Percentiles rank a stretch among this genome's conserved stretches.
phyloP scores from a whole-genome alignment of 179 eudicot genomes.

The Dionaea muscipula region DNA sequence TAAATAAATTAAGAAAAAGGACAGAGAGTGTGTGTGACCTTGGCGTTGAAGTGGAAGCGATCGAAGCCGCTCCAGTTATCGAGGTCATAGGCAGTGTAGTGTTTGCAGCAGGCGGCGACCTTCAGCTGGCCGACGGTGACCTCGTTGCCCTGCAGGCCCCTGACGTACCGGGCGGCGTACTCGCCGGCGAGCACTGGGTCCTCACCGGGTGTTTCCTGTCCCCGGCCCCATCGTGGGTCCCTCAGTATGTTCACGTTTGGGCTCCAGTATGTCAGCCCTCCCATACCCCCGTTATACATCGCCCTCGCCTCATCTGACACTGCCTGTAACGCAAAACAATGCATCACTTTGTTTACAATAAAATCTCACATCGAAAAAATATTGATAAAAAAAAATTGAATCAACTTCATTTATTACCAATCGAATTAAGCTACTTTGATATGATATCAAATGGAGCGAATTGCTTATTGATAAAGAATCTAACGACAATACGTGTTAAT shows the following conservation, averaged over 20 bases:
- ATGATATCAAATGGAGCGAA: no score
- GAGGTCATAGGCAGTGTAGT: constrained; percentile 60
- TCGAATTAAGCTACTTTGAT: no score
- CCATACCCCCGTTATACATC: constrained; percentile 62
- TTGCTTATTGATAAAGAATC: no score
- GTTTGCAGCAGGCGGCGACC: constrained; percentile 65
- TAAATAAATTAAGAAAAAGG: no score
- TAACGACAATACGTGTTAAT: no score
- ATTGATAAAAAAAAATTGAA: no score
- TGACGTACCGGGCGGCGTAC: constrained; percentile 47
- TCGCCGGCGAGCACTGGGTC: constrained; percentile 42
- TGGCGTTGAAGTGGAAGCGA: constrained; percentile 56
- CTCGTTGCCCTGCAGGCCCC: constrained; percentile 48
- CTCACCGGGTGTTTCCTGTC: constrained; percentile 76
- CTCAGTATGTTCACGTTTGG: constrained; percentile 56
- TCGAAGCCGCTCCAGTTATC: constrained; percentile 66
- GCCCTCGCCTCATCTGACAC: constrained; percentile 63
- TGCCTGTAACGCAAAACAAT: constrained; percentile 24
- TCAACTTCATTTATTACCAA: no score
- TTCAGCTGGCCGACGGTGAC: constrained; percentile 33
- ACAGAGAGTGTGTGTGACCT: no score
- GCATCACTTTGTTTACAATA: neutral
- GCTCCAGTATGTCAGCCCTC: constrained; percentile 55
- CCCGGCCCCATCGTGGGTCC: constrained; percentile 74
- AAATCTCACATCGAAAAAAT: no score